Base-by-base conservation (phyloP, 2,329 filamentous ascomycete genomes). In the Penicillium sp. region DNA sequence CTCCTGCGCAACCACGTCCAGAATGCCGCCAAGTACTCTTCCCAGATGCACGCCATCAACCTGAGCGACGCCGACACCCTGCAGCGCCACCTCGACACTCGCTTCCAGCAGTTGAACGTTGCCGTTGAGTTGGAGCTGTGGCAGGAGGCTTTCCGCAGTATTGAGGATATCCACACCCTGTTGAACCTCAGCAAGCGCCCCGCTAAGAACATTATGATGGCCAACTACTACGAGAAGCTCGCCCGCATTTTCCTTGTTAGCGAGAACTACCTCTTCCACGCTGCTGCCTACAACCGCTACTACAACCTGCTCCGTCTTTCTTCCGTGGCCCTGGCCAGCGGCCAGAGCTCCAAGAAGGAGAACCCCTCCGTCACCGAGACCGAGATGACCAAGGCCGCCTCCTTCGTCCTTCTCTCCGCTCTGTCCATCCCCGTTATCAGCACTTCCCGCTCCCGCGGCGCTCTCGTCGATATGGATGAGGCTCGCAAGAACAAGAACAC, bases 201-300 rank as follows among this genome's bases (percentile, higher is more conserved):
- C 40, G 89, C 94, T 54, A 97, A 97, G 88, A 97, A 97, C 76
- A 84, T 97, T 74, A 97, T 99, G 94, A 99, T 99, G 94, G 94
- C 94, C 80, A 99, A 97, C 82, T 99, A 99, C 84, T 99, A 97
- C 79, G 94, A 99, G 84, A 97, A 97, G 82, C 87, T 99, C 58
- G 97, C 94, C 41, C 88, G 93, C 64, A 99, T 99, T 76, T 99
- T 99, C 84, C 86, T 99, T 62, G 94, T 97, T 66, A 96, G 93
- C 77, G 94, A 97, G 81, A 99, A 99, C 83, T 97, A 97, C 76
- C 87, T 99, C 46, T 99, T 99, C 87, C 94, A 99, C 74, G 94
- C 94, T 67, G 94, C 94, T 54, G 92, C 94, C 62, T 99, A 92
- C 91, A 95, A 92, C 68, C 86, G 93, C 70, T 97, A 97, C 82